phyloP scores from a whole-genome alignment of 306 rosid species.

The Spatholobus suberectus region DNA sequence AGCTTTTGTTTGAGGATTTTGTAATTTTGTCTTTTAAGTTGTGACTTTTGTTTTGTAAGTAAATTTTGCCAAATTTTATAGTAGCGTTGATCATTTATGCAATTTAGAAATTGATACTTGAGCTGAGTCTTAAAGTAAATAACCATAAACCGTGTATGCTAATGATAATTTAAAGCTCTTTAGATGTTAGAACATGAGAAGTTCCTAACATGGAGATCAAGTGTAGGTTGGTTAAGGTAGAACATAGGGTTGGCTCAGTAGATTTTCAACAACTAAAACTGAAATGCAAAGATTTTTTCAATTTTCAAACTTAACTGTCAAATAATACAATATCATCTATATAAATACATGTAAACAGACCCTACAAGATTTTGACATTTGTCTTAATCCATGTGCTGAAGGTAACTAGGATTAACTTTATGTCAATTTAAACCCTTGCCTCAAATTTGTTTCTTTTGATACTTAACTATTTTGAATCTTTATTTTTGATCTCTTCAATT shows the following conservation, averaged over 20 bases:
- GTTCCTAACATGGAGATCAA: background rate
- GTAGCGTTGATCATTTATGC: background rate
- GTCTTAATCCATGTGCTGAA: too few relatives aligned
- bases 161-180: background rate
- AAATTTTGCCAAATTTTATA: background rate
- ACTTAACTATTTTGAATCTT: too few relatives aligned
- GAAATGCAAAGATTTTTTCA: too few relatives aligned
- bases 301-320: too few relatives aligned
- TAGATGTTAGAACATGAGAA: background rate
- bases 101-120: background rate
- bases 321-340: too few relatives aligned
- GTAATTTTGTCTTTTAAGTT: background rate
- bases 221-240: background rate
- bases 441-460: too few relatives aligned
- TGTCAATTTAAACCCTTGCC: too few relatives aligned
- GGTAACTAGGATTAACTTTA: too few relatives aligned
- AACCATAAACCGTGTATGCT: background rate
- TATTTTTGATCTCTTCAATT: too few relatives aligned
- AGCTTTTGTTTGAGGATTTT: background rate
- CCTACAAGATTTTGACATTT: too few relatives aligned
- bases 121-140: background rate
- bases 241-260: background rate
- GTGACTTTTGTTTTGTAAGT: background rate
- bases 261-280: too few relatives aligned
- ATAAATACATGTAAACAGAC: too few relatives aligned